Evolutionary conservation across 2,329 filamentous ascomycete species (phyloP).

Genomic region (Colletotrichum viniferum): DNA sequence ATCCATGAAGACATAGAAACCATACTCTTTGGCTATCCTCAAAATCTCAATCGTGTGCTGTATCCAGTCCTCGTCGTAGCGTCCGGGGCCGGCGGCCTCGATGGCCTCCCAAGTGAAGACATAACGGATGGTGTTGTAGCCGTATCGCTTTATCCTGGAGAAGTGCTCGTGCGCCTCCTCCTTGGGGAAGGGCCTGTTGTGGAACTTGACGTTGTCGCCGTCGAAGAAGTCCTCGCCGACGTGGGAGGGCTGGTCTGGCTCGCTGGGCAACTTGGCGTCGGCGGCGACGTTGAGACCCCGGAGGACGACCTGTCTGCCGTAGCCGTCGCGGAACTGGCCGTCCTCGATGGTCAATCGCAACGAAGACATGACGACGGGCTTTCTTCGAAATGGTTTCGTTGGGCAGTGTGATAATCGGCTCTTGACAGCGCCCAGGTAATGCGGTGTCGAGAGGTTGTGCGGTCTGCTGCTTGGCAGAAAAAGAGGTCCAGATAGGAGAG

Average conservation of each 20-base stretch:
- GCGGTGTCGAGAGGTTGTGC: background rate
- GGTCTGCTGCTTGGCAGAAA: background rate
- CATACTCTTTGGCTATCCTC: slow-evolving; percentile 83
- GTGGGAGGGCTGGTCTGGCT: slow-evolving; percentile 83
- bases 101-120: slow-evolving; percentile 99
- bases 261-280: slow-evolving; percentile 87
- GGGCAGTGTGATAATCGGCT: background rate
- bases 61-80: slow-evolving; percentile 94
- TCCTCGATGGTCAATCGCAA: slow-evolving; percentile 85
- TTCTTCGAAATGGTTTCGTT: background rate
- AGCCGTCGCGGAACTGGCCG: slow-evolving; percentile 78
- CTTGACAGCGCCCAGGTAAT: background rate
- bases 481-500: background rate
- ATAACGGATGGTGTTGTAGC: slow-evolving; percentile 96
- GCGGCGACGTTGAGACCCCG: slow-evolving; percentile 93
- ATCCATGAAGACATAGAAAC: slow-evolving; percentile 98
- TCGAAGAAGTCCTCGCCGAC: slow-evolving; percentile 83
- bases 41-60: slow-evolving; percentile 87
- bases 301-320: slow-evolving; percentile 85
- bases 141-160: slow-evolving; percentile 81
- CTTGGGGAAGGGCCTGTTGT: slow-evolving; percentile 80
- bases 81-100: slow-evolving; percentile 86
- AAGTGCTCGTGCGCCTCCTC: slow-evolving; percentile 89
- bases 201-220: slow-evolving; percentile 89
- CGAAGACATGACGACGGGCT: slow-evolving; percentile 63